Evolutionary conservation across 176 grass and related monocot species (phyloP), one percentile per base, ranked within the genome.

Genomic region (Rhynchospora breviuscula): DNA sequence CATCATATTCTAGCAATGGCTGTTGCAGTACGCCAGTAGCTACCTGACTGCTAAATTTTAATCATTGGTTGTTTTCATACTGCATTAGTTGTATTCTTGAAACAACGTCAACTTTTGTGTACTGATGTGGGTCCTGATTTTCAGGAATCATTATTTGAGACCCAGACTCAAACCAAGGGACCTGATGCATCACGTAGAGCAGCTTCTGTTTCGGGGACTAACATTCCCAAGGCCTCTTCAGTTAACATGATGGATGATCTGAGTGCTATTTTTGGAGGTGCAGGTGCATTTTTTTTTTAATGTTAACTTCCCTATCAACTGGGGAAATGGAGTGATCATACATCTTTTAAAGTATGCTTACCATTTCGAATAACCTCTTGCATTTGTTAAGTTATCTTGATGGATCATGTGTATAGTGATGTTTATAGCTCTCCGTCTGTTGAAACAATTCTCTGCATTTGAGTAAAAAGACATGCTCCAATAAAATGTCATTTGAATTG

Each of bases 211-310:
- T 90, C 91, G 71, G 43, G 67, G n/a, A 63, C 88, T 43, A 89
- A 88, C 44, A 91, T 92, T 74, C 83, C 83, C 74, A 99, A 99
- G 74, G 67, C 89, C 86, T 98, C 91, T 58, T 83, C 93, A 80
- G 73, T 89, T 85, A 96, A 96, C 89, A 88, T 99, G 93, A 83
- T 87, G 12, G 97, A 99, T 83, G 97, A 99, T 82, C 84, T 96
- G 72, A 89, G 89, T 64, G 91, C 93, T 53, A 94, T 99, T 79
- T 96, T 99, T 92, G 97, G 97, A 95, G 97, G 97, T 93, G 90
- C 88, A 88, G 7, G 7, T 52, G 49, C 73, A 89, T 15, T 79
- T 33, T 79, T 87, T 5, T 65, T 59, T 88, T 0, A 8, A 84
- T 62, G 53, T 23, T 48, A 14, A 25, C 26, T 54, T n/a, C 17